Percentiles rank a stretch among this genome's conserved stretches.
phyloP scores from a whole-genome alignment of 257 asterid genomes.

The Solanum rostratum region DNA sequence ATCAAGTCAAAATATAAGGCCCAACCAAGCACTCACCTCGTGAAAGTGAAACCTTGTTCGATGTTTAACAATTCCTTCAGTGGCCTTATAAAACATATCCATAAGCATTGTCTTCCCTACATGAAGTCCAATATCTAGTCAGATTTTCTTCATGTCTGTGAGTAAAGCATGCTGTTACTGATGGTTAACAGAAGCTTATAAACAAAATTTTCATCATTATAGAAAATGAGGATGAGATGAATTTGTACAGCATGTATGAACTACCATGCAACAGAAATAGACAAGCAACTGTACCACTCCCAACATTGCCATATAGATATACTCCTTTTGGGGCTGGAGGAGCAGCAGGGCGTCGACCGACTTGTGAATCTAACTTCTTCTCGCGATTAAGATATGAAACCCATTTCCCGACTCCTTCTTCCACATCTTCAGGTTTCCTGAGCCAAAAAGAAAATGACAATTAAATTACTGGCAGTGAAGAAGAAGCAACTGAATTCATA shows the following conservation, averaged over 20 bases:
- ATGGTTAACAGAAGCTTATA: not conserved
- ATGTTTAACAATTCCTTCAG: conserved; percentile 81
- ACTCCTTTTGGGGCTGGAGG: conserved; percentile 96
- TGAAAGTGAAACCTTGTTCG: conserved; percentile 92
- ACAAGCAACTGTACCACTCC: conserved; percentile 74
- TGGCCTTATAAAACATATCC: conserved; percentile 88
- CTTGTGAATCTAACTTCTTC: conserved; percentile 62
- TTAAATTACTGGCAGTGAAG: not conserved
- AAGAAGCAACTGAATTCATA: not conserved
- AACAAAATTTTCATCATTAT: not conserved
- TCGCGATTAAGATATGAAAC: conserved; percentile 95
- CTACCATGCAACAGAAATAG: not conserved
- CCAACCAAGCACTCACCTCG: conserved; percentile 47
- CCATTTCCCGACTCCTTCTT: conserved; percentile 97
- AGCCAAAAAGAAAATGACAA: conserved; percentile 1
- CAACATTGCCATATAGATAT: conserved; percentile 87
- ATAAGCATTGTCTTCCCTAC: conserved; percentile 97
- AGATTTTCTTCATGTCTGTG: conserved; percentile 3
- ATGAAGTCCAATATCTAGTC: conserved; percentile 22
- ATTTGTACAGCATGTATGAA: not conserved
- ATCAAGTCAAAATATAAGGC: not conserved
- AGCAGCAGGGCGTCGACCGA: conserved; percentile 69
- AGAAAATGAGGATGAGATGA: not conserved
- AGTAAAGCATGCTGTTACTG: not conserved
- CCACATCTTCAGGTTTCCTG: conserved; percentile 39